Evolutionary conservation across 495 filamentous ascomycete genomes (phyloP).

Genomic region (Tetracladium setigerum): DNA sequence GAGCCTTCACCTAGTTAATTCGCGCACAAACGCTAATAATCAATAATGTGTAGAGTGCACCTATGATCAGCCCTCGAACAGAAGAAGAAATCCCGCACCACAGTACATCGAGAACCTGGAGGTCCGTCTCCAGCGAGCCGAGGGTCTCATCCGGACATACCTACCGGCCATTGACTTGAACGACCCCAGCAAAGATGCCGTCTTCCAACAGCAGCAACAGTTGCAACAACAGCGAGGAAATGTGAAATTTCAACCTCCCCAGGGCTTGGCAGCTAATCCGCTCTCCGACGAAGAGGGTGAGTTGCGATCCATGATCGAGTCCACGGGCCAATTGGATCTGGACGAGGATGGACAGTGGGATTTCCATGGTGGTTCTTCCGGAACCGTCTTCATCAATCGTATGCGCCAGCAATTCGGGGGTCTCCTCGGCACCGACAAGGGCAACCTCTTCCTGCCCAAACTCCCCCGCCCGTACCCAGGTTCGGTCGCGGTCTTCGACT

Average conservation of each 20-base stretch:
- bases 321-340: slow-evolving; percentile 80
- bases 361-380: slow-evolving; percentile 90
- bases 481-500: slow-evolving; percentile 51
- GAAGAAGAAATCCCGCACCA: slow-evolving; percentile 87
- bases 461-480: slow-evolving; percentile 14
- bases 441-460: slow-evolving; percentile 36
- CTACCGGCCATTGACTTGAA: slow-evolving; percentile 80
- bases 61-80: slow-evolving; percentile 95
- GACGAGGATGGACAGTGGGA: slow-evolving; percentile 92
- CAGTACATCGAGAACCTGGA: slow-evolving; percentile 94
- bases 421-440: slow-evolving; percentile 43
- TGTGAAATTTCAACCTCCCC: not conserved
- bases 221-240: slow-evolving; percentile 20
- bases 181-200: slow-evolving; percentile 70
- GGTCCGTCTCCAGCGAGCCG: slow-evolving; percentile 72
- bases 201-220: slow-evolving; percentile 46
- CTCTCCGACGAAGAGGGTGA: slow-evolving; percentile 55
- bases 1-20: not conserved
- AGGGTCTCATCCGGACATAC: slow-evolving; percentile 69
- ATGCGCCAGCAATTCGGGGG: slow-evolving; percentile 85
- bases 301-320: slow-evolving; percentile 90
- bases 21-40: not conserved
- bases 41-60: slow-evolving; percentile 65
- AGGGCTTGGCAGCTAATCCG: not conserved
- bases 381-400: slow-evolving; percentile 74